Conservation (phyloP, 176 grass and related monocot genomes). For the Thalia dealbata region DNA sequence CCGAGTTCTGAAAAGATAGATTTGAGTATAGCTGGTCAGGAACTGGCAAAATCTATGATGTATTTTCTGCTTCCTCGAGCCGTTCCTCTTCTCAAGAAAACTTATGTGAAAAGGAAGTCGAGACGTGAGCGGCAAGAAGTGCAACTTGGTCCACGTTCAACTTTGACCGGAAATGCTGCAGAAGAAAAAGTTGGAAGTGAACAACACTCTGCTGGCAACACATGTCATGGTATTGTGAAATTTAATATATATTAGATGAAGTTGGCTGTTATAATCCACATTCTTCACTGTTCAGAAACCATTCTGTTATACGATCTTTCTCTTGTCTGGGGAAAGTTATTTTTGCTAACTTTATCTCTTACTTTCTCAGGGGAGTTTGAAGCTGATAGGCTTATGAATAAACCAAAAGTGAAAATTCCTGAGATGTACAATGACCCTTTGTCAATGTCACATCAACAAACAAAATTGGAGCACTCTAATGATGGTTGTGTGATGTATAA, state of each 20-base stretch:
- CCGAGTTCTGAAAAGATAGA: constrained; percentile 54
- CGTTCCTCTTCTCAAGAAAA: constrained; percentile 66
- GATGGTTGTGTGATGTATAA: constrained; percentile 23
- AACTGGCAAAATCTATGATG: constrained; percentile 74
- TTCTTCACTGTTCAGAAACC: constrained; percentile 9
- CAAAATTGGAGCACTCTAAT: constrained; percentile 21
- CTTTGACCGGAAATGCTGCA: constrained; percentile 3
- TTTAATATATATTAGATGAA: not conserved
- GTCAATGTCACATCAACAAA: constrained; percentile 17
- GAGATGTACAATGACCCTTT: not conserved
- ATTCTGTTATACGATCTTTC: not conserved
- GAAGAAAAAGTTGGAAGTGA: constrained; percentile 12
- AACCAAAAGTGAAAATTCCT: constrained; percentile 12
- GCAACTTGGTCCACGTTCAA: constrained; percentile 13
- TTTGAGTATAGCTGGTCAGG: constrained; percentile 43
- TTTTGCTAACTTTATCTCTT: not conserved
- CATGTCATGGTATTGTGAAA: constrained; percentile 42
- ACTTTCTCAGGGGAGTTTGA: constrained; percentile 27
- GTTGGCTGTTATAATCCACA: not conserved
- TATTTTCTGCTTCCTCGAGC: constrained; percentile 82
- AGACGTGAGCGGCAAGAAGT: constrained; percentile 35
- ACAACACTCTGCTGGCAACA: constrained; percentile 18
- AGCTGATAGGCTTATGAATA: constrained; percentile 22
- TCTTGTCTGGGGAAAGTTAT: not conserved
- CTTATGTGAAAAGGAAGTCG: constrained; percentile 37